phyloP scores from a whole-genome alignment of 805 yeast genomes.

The Danielia reshetovae region DNA sequence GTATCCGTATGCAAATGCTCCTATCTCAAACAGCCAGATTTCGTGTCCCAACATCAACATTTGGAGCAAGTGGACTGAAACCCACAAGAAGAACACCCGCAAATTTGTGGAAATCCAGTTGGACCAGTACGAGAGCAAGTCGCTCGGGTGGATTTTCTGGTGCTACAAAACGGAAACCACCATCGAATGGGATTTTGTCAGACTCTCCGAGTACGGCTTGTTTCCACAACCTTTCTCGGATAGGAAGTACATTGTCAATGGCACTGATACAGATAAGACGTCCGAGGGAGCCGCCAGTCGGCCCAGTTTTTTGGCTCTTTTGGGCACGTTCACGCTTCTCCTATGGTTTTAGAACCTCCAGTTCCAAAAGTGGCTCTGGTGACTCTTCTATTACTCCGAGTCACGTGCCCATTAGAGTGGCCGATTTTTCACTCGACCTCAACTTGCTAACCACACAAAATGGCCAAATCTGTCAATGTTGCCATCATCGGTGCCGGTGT shows the following conservation, averaged over 20 bases:
- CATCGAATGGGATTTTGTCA: conserved; percentile 62
- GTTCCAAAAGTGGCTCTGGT: not conserved
- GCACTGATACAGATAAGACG: conserved; percentile 27
- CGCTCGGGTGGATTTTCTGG: conserved; percentile 69
- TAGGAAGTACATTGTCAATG: conserved; percentile 26
- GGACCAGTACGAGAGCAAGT: conserved; percentile 42
- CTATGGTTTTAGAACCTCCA: too few relatives aligned
- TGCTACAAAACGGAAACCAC: conserved; percentile 64
- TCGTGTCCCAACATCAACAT: conserved; percentile 38
- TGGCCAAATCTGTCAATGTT: conserved; percentile 39
- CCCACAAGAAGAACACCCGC: conserved; percentile 43
- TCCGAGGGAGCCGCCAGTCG: not conserved
- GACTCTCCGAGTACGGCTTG: conserved; percentile 45
- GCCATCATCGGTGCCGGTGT: conserved; percentile 78
- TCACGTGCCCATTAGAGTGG: too few relatives aligned
- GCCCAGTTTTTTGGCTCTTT: not conserved
- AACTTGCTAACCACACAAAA: too few relatives aligned
- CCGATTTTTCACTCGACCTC: too few relatives aligned
- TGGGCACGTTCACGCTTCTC: not conserved
- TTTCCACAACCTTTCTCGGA: conserved; percentile 58
- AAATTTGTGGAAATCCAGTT: conserved; percentile 59
- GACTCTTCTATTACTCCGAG: not conserved
- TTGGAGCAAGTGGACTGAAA: conserved; percentile 35
- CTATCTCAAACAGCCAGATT: conserved; percentile 17
- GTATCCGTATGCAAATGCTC: conserved; percentile 8